These are phyloP conservation scores for Candida germanica DNA, from an alignment of 805 yeast genomes.

Conservation along the genomic window DNA sequence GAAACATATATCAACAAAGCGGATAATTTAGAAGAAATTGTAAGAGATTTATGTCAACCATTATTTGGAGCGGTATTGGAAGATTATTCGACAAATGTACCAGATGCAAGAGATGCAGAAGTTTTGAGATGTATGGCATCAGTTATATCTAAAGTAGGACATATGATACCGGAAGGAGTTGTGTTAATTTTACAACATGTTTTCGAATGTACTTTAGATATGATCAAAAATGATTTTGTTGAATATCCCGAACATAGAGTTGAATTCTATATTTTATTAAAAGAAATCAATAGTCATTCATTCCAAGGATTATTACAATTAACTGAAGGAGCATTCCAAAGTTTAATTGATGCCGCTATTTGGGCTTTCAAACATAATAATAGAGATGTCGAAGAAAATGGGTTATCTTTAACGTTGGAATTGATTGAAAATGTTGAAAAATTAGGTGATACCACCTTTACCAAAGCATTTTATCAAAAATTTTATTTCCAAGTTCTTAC, in stretches of 20 bases:
- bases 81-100: slow-evolving; percentile 84
- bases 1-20: slow-evolving; percentile 89
- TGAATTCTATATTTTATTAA: slow-evolving; percentile 86
- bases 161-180: slow-evolving; percentile 83
- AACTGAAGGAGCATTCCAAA: slow-evolving; percentile 88
- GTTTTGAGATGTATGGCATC: slow-evolving; percentile 94
- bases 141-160: slow-evolving; percentile 83
- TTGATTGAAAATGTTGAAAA: slow-evolving; percentile 80
- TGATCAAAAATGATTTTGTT: slow-evolving; percentile 93
- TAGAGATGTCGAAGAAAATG: slow-evolving; percentile 93
- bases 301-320: slow-evolving; percentile 83
- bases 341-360: slow-evolving; percentile 86
- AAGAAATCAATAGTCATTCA: slow-evolving; percentile 80
- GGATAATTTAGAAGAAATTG: slow-evolving; percentile 80
- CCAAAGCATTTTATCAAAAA: slow-evolving; percentile 82
- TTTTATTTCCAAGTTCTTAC: slow-evolving; percentile 86
- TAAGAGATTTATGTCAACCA: slow-evolving; percentile 76
- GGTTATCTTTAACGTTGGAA: slow-evolving; percentile 80
- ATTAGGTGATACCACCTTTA: slow-evolving; percentile 66
- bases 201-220: slow-evolving; percentile 88
- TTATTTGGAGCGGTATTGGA: slow-evolving; percentile 80
- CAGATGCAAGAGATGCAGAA: slow-evolving; percentile 97
- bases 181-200: slow-evolving; percentile 84
- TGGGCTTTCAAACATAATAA: slow-evolving; percentile 99
- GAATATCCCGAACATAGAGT: slow-evolving; percentile 98